Evolutionary conservation across 163 green algal species (phyloP), one percentile per base, ranked within the genome.

Genomic region (Scenedesmus sp.): DNA sequence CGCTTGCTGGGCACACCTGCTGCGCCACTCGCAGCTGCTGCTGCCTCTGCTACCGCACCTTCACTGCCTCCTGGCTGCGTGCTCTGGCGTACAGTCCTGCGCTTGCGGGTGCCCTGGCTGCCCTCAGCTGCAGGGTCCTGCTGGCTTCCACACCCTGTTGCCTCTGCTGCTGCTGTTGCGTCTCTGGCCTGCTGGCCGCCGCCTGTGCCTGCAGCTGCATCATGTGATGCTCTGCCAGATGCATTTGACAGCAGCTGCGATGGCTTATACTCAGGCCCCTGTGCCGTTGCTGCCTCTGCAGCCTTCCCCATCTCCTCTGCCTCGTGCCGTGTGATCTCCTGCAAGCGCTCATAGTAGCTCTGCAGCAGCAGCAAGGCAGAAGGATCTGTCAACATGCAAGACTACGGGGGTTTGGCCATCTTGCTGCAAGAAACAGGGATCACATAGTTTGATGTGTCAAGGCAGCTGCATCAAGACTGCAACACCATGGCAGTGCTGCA

Each of bases 311-410:
- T 37, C 78, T 91, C 51, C 30, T 86, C 49, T 37, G 44, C 53
- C 59, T 91, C 87, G 40, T 86, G 78, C 3, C 33, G 33, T 15
- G 87, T 86, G 35, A 91, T 85, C 78, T 86, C 87, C 42, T 91
- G 87, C 87, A 91, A 44, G 16, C 87, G 46, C 24, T 91, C 87
- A 30, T 91, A 91, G 87, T 91, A 91, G 53, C 53, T 87, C 87
- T 90, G 85, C 81, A 70, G 13, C 44, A 44, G 24, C 24, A 40
- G 65, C n/a, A 80, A 7, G n/a, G n/a, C 70, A 80, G 70, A 18
- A 2, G 9, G n/a, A n/a, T n/a, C n/a, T n/a, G n/a, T n/a, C n/a
- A n/a, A n/a, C n/a, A n/a, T n/a, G n/a, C n/a, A n/a, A n/a, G n/a
- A n/a, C n/a, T n/a, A n/a, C n/a, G n/a, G n/a, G n/a, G n/a, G n/a